Evolutionary conservation across 2,329 filamentous ascomycete genomes (phyloP), one percentile per base, ranked within the genome.

Genomic region (Nothopassalora personata): DNA sequence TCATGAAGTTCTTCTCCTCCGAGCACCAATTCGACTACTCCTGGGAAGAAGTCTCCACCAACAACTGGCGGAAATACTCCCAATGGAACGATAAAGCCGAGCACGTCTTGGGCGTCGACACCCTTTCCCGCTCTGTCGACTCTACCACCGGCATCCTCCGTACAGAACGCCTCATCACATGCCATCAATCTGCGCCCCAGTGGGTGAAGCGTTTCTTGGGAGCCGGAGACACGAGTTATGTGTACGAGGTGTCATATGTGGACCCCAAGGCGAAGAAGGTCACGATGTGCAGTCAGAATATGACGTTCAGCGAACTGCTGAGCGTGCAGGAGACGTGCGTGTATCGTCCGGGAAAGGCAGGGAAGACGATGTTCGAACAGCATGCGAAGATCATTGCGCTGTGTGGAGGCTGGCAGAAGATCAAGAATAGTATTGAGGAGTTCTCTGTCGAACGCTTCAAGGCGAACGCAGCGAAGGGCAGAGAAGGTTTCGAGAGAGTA

Each of bases 1-100:
- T 28, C n/a, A 65, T 99, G 94, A 96, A 95, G 83, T 90, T 97
- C 77, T 97, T 97, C 72, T 90, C 90, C 68, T 95, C 91, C 71
- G 81, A 82, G 43, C 90, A 91, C 77, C 91, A 91, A 62, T 99
- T 95, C 79, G 84, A 96, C 79, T 99, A 99, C 82, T 96, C 93
- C 49, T 99, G 94, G 94, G 91, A 96, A 72, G 93, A 97, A 76
- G 94, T 99, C 36, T 96, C 91, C 28, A 91, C 91, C 13, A 91
- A 90, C 73, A 99, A 99, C 83, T 99, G 94, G 94, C 88, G 87
- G 68, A 99, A 99, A 77, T 99, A 99, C 79, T 95, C 91, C 71
- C 93, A 93, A 19, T 97, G 93, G 68, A 99, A 99, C 80, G 89
- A 97, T 75, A 94, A 96, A 79, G 92, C 90, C n/a, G 90, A 91